Base-by-base conservation (phyloP, 169 alveolate genomes). In the Theileria orientalis region DNA sequence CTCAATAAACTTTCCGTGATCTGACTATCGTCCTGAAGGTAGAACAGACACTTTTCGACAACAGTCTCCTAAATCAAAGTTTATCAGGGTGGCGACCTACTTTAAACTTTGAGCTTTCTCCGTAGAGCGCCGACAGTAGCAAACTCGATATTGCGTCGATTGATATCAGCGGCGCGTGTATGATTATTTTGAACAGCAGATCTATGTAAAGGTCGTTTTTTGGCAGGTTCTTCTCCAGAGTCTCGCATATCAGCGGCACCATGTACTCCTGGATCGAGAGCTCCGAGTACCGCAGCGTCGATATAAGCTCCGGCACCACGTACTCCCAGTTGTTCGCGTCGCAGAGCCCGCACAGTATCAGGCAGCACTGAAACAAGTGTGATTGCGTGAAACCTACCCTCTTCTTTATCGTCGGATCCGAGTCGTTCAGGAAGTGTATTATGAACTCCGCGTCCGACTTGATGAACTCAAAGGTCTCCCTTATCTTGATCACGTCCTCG, bases 181-280 rank as follows among this genome's bases (percentile, higher is more conserved):
- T 93, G 32, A 95, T 90, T 75, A 96, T 83, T 75, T 94, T 94
- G 40, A 95, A 93, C 51, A 96, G 89, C 6, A 94, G 94, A 85
- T 96, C 98, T 29, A 95, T 90, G 71, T 95, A 95, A 95, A 97
- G 94, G 37, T 93, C 82, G 54, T 92, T 80, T 44, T 93, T 94
- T 7, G 95, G 94, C 16, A 97, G 96, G 70, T 76, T 92, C 35
- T 90, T 92, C 73, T 95, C 98, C 16, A 97, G 92, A 25, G 94
- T 77, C 27, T 93, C 92, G 13, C 97, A 96, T 2, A 95, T 91
- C 79, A 93, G 94, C 25, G 94, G 92, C 1, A 95, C 96, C 33
- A 95, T 68, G 82, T 94, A 97, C 76, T 94, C 97, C 80, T 95
- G 96, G 44, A 94, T 91, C 41, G 91, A 85, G 13, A 94, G 91